phyloP scores from a whole-genome alignment of 2,329 filamentous ascomycete genomes.

The Aureobasidium sp. region DNA sequence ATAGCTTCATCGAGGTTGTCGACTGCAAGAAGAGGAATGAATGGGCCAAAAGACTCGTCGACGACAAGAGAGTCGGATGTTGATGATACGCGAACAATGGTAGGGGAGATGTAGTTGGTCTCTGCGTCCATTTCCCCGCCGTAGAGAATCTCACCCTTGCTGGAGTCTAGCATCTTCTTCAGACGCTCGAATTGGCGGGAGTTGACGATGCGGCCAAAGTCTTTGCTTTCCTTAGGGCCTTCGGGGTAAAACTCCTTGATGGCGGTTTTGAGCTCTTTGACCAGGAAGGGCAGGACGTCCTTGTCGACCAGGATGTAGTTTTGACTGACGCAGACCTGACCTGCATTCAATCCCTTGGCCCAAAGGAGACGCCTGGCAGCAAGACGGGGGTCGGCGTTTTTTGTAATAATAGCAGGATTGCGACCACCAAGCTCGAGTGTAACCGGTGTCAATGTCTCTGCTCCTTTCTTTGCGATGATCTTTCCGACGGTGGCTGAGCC shows the following conservation, averaged over 20 bases:
- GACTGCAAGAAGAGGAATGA: conserved; percentile 84
- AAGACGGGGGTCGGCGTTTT: conserved; percentile 79
- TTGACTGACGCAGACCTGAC: conserved; percentile 92
- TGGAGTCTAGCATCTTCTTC: conserved; percentile 89
- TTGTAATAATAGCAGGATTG: conserved; percentile 94
- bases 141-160: conserved; percentile 84
- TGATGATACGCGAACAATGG: conserved; percentile 83
- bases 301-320: conserved; percentile 92
- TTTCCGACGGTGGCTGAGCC: conserved; percentile 78
- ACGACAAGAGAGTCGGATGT: conserved; percentile 79
- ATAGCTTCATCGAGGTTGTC: conserved; percentile 89
- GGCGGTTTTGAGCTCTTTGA: conserved; percentile 76
- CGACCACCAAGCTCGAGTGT: conserved; percentile 90
- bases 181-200: conserved; percentile 80
- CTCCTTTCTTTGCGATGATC: conserved; percentile 59
- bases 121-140: conserved; percentile 86
- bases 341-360: conserved; percentile 88
- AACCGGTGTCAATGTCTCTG: conserved; percentile 76
- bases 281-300: conserved; percentile 73
- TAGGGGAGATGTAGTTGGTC: conserved; percentile 89
- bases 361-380: conserved; percentile 89
- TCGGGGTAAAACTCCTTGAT: conserved; percentile 85
- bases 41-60: conserved; percentile 94
- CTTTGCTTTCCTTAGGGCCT: conserved; percentile 79
- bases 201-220: conserved; percentile 87